Base-by-base conservation (phyloP, 2,329 filamentous ascomycete genomes). In the Penicillium sp. region DNA sequence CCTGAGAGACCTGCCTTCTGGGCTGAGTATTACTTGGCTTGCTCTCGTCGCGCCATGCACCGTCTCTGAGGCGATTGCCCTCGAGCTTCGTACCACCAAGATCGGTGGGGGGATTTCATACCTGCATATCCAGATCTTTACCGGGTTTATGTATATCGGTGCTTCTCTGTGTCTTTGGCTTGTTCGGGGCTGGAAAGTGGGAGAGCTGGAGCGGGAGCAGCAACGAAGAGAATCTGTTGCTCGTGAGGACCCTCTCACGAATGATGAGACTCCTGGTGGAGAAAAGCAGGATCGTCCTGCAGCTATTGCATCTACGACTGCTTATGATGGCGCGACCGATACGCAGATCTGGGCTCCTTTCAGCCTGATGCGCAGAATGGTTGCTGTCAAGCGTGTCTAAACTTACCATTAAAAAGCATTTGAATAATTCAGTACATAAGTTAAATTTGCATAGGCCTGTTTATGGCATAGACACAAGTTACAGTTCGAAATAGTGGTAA, bases 1-100 rank as follows among this genome's bases (percentile, higher is more conserved):
- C 0, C 71, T 90, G 15, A 79, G 78, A 60, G 81, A 87, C 60
- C 75, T 89, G 0, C 84, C 86, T 2, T 81, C 82, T 49, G 85
- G 83, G 0, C 75, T 90, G 61, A 85, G 81, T 60, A 82, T 88
- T 44, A 84, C 83, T 8, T 89, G 87, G 85, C 71, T 89, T 47
- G 76, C 83, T 2, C 78, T 89, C 58, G 85, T 85, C 7, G 72
- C 87, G 2, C 82, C 82, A 7, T 80, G 79, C 4, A 81, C 79
- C 0, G 76, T 79, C 37, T 75, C 79, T 1, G 78, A 82, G 53
- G 85, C 86, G 2, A 90, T 90, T 65, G 88, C 83, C 2, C 75
- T 91, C 44, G 79, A 85, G 56, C 82, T 90, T 33, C 80, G 82
- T 60, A 82, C 82, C 19, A 66, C 69, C 55, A 60, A 68, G 10